A percentile compares a stretch with the other conserved stretches of the same genome.
These are phyloP conservation scores for Mycena albidolilacea DNA, from an alignment of 768 basidiomycete species.

Conservation along the genomic window DNA sequence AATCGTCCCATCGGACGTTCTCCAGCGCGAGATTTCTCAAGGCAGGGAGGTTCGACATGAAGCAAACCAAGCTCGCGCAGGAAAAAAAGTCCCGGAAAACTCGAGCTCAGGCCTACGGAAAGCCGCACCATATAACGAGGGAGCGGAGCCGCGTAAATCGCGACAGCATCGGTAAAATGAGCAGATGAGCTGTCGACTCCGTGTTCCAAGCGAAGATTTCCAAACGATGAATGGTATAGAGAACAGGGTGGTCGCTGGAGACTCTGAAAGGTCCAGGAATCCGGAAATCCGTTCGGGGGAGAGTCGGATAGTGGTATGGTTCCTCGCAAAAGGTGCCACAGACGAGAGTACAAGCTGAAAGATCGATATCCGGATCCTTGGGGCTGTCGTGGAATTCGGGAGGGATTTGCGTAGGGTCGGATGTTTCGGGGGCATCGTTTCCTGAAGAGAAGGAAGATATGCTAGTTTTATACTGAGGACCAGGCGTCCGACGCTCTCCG, in stretches of 20 bases:
- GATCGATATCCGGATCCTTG: too few relatives aligned
- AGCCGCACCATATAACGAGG: neutral
- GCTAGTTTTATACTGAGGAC: too few relatives aligned
- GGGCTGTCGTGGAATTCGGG: neutral
- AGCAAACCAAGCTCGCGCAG: neutral
- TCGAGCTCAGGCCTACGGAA: neutral
- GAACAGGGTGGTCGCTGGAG: neutral
- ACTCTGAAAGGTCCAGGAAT: neutral
- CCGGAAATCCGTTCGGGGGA: too few relatives aligned
- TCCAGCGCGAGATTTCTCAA: neutral
- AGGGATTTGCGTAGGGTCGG: neutral
- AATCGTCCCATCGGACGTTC: neutral
- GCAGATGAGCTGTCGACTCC: neutral
- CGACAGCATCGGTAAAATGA: neutral
- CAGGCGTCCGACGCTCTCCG: too few relatives aligned
- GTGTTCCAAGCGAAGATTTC: neutral
- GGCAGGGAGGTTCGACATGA: slow-evolving; percentile 10
- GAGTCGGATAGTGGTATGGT: neutral
- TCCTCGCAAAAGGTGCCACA: slow-evolving; percentile 12
- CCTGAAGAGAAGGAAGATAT: too few relatives aligned
- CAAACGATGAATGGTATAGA: neutral
- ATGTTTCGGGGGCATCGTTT: neutral
- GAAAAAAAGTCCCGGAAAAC: neutral
- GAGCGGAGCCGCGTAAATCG: neutral
- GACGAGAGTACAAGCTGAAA: slow-evolving; percentile 6